A percentile compares a stretch with the other conserved stretches of the same genome.
Conservation (phyloP, 78 protist genomes). For the Andalucia godoyi region DNA sequence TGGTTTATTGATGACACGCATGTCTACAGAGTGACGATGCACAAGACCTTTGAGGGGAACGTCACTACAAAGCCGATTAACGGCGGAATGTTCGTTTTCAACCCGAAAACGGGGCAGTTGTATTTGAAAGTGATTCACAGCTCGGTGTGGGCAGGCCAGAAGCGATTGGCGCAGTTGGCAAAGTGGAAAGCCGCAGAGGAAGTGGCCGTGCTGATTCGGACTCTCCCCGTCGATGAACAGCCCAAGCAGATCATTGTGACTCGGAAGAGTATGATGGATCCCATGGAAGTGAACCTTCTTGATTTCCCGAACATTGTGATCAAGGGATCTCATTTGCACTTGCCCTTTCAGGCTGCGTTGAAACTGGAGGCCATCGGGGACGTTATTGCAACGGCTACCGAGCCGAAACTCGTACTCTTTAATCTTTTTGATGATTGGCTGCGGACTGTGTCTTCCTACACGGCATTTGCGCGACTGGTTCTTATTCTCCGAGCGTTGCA, state of each 20-base stretch:
- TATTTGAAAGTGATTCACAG: constrained; percentile 98
- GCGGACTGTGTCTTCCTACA: constrained; percentile 69
- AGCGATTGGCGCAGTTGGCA: constrained; percentile 98
- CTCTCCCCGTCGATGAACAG: constrained; percentile 97
- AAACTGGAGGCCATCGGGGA: constrained; percentile 96
- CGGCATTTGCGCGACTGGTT: constrained; percentile 95
- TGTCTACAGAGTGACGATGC: constrained; percentile 98
- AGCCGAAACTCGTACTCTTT: constrained; percentile 94
- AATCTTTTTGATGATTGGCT: constrained; percentile 99
- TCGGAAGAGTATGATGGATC: constrained; percentile 94
- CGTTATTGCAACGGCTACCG: constrained; percentile 93
- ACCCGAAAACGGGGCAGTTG: constrained; percentile 98
- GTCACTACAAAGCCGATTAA: constrained; percentile 90
- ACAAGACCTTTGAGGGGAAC: constrained; percentile 95
- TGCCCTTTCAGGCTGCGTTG: constrained; percentile 95
- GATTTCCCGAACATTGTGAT: constrained; percentile 96
- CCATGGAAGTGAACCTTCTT: constrained; percentile 95
- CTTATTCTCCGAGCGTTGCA: constrained; percentile 94
- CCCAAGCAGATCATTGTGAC: constrained; percentile 98
- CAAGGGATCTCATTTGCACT: constrained; percentile 94
- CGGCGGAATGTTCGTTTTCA: constrained; percentile 99
- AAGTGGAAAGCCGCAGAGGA: constrained; percentile 96
- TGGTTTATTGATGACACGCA: constrained; percentile 99
- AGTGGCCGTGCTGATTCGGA: constrained; percentile 96
- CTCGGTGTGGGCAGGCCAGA: constrained; percentile 98